Percentiles rank a stretch among this genome's conserved stretches.
These are phyloP conservation scores for Wallacemonas rigidus DNA, from an alignment of 208 protist genomes.

Conservation along the genomic window DNA sequence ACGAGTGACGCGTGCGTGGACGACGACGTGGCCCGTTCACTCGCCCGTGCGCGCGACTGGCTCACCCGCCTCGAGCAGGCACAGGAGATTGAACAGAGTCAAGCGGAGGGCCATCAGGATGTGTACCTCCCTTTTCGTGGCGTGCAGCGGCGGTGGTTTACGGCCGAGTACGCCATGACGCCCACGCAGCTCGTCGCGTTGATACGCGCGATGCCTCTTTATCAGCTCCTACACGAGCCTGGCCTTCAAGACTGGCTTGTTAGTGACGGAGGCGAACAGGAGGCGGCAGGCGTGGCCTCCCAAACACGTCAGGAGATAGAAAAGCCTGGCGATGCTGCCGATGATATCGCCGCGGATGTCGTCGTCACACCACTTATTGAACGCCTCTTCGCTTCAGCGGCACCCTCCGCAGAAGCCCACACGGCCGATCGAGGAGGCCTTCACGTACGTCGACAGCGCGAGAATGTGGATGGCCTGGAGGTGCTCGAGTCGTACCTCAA, in stretches of 20 bases:
- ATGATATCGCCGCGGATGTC: not conserved
- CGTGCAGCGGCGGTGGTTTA: constrained; percentile 69
- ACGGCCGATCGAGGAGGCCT: not conserved
- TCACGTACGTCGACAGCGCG: not conserved
- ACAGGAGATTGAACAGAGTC: constrained; percentile 38
- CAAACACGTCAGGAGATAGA: no score
- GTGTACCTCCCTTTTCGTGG: constrained; percentile 79
- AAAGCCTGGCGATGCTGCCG: not conserved
- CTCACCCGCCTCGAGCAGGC: constrained; percentile 31
- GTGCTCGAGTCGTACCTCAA: constrained; percentile 7
- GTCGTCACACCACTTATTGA: constrained; percentile 7
- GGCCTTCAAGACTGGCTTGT: constrained; percentile 17
- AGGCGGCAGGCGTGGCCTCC: no score
- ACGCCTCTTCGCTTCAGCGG: not conserved
- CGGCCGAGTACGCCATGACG: constrained; percentile 57
- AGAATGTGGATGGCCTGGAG: constrained; percentile 7
- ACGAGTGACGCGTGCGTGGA: not conserved
- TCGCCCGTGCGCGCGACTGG: not conserved
- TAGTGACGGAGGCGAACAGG: not conserved
- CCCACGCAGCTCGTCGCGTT: constrained; percentile 46
- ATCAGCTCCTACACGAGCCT: constrained; percentile 45
- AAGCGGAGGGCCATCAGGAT: constrained; percentile 57
- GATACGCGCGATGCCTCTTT: constrained; percentile 52
- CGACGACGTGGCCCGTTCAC: not conserved
- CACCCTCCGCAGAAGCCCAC: not conserved